Base-by-base conservation (phyloP, 2,329 filamentous ascomycete species). In the Daldinia sp. region DNA sequence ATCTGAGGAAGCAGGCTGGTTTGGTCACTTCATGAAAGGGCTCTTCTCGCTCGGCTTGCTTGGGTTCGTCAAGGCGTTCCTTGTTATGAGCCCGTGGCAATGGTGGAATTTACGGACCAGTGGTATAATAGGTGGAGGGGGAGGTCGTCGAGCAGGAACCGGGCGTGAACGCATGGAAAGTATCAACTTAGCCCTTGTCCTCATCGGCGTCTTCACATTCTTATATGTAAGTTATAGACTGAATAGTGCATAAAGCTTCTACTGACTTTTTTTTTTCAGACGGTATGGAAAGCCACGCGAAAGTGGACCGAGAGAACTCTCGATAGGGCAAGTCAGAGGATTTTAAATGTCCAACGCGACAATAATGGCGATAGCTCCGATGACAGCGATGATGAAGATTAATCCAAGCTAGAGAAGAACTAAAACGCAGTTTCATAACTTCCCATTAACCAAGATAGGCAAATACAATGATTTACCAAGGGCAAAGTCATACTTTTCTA, bases 11-110 rank as follows among this genome's bases (percentile, higher is more conserved):
- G 78, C 85, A 12, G 88, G 89, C 1, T 98, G 95, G 95, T 75
- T 84, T 6, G 89, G 92, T 74, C 96, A 99, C 78, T 96, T 98
- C 73, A 71, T 92, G 65, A 98, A 98, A 79, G 96, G 96, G 0
- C 85, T 98, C 72, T 90, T 95, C n/a, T 95, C 93, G 4, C 86
- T 98, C 56, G 96, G 96, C 6, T 82, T 98, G 6, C 82, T 98
- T 18, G 94, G 95, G 0, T 92, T 97, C 67, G 79, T 94, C 63
- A 97, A 97, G 80, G 91, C 92, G 30, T 84, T 97, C 59, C 81
- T 97, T 56, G 87, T 90, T 15, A 84, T 94, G 77, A 90, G 88
- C 18, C 89, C 95, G 1, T 94, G 90, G 82, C 87, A 93, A 60
- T 93, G 90, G 87, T 92, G 89, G 84, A 92, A 92, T 76, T 76